Percentiles rank a stretch among this genome's conserved stretches.
These are phyloP conservation scores for Esteya vermicola DNA, from an alignment of 2,329 filamentous ascomycete species.

Conservation along the genomic window DNA sequence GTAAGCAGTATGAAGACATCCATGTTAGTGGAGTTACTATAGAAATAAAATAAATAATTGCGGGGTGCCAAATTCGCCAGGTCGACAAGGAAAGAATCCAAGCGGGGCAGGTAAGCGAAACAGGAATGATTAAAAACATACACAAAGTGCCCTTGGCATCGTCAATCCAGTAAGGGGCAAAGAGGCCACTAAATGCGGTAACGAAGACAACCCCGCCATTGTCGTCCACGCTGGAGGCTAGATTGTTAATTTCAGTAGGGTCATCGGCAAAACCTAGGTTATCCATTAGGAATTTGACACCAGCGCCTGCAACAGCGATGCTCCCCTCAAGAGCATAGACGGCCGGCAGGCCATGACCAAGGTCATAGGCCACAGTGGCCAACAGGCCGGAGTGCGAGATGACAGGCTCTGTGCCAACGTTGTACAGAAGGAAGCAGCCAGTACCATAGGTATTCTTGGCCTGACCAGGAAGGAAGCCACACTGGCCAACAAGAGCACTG, in stretches of 20 bases:
- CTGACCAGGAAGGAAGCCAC: constrained; percentile 65
- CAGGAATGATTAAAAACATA: constrained; percentile 56
- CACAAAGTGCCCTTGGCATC: constrained; percentile 77
- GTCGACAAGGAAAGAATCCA: constrained; percentile 10
- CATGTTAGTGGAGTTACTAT: not conserved
- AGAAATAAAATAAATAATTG: constrained; percentile 24
- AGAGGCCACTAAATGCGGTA: constrained; percentile 80
- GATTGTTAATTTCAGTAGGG: constrained; percentile 32
- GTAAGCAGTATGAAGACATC: not conserved
- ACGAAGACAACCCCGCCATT: constrained; percentile 79
- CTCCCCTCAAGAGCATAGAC: constrained; percentile 76
- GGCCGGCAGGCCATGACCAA: constrained; percentile 42
- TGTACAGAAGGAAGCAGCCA: constrained; percentile 80
- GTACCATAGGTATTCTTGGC: constrained; percentile 91
- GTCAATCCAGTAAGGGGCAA: constrained; percentile 91
- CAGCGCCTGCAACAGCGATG: constrained; percentile 72
- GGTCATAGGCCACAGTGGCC: constrained; percentile 77
- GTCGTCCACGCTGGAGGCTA: constrained; percentile 44
- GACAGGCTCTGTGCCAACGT: constrained; percentile 72
- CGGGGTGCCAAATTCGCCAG: constrained; percentile 43
- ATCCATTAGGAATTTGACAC: constrained; percentile 59
- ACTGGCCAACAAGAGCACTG: constrained; percentile 72
- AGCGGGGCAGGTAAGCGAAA: constrained; percentile 49
- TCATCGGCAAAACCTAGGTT: constrained; percentile 47
- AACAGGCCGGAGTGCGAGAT: constrained; percentile 73